A percentile compares a stretch with the other conserved stretches of the same genome.
Conservation (phyloP, 148 eudicot genomes). For the Rhododendron griersonianum region DNA sequence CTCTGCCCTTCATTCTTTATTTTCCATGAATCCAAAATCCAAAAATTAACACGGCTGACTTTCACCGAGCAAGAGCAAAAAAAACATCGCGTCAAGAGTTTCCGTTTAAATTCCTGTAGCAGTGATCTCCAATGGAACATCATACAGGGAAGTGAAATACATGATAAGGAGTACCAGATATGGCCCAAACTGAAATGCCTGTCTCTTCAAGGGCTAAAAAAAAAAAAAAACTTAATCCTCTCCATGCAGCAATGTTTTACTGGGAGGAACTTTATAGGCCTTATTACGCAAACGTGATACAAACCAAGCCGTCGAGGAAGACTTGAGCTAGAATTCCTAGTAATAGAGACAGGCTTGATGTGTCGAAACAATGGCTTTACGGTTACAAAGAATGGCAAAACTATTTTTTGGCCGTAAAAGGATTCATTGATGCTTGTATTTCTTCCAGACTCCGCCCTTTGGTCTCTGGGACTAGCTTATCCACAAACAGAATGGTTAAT, state of each 20-base stretch:
- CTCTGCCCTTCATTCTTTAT: neutral
- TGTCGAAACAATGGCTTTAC: neutral
- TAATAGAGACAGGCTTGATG: neutral
- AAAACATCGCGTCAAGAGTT: neutral
- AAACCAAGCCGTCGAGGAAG: neutral
- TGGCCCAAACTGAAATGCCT: neutral
- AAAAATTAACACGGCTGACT: neutral
- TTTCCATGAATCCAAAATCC: neutral
- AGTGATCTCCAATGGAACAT: neutral
- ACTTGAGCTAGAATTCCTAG: neutral
- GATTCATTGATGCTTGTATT: conserved; percentile 76
- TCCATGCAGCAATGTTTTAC: neutral
- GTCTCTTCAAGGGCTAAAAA: neutral
- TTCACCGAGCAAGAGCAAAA: no score
- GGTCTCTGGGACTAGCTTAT: conserved; percentile 84
- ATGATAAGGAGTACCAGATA: neutral
- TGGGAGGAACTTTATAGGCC: neutral
- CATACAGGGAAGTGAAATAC: neutral
- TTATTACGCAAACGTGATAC: neutral
- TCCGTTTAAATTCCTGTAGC: neutral
- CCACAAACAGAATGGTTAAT: conserved; percentile 55
- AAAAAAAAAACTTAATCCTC: neutral
- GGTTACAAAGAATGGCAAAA: neutral
- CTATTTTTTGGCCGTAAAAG: conserved; percentile 5
- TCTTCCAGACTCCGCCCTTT: conserved; percentile 89